Evolutionary conservation across 176 grass and related monocot genomes (phyloP).

Genomic region (Oryza rufipogon): DNA sequence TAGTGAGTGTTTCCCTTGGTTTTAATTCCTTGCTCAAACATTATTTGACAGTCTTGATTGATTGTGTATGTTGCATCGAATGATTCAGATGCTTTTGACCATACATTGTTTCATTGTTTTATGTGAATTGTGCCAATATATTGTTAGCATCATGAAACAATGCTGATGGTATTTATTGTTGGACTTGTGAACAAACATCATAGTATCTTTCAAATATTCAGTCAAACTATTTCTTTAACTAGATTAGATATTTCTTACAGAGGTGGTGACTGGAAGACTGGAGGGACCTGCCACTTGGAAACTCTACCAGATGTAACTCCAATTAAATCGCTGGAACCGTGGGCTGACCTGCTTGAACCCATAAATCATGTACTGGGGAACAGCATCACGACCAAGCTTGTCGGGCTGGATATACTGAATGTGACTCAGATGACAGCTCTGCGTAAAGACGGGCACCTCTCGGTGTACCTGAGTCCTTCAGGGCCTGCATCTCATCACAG

Average conservation of each 20-base stretch:
- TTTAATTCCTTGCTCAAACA: conserved; percentile 27
- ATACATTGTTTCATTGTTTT: not conserved
- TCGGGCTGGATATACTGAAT: conserved; percentile 63
- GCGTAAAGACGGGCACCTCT: conserved; percentile 84
- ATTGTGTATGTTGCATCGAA: conserved; percentile 1
- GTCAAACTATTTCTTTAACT: conserved; percentile 3
- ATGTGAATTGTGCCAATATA: not conserved
- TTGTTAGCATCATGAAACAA: too few species aligned
- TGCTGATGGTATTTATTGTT: not conserved
- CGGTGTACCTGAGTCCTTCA: conserved; percentile 63
- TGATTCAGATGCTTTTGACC: not conserved
- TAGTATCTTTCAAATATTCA: not conserved
- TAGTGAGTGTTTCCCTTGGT: not conserved
- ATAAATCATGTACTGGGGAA: conserved; percentile 52
- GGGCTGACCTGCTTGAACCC: conserved; percentile 66
- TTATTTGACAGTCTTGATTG: conserved; percentile 9
- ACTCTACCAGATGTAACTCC: conserved; percentile 57
- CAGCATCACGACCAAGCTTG: conserved; percentile 37
- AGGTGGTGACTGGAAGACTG: conserved; percentile 74
- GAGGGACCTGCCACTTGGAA: conserved; percentile 82
- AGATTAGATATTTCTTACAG: conserved; percentile 41
- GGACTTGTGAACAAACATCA: not conserved
- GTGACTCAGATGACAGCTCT: conserved; percentile 81
- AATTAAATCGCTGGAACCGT: conserved; percentile 47
- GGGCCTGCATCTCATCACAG: conserved; percentile 58